Evolutionary conservation across 176 grass and related monocot genomes (phyloP), one percentile per base, ranked within the genome.

Genomic region (Saccharum officinarum): DNA sequence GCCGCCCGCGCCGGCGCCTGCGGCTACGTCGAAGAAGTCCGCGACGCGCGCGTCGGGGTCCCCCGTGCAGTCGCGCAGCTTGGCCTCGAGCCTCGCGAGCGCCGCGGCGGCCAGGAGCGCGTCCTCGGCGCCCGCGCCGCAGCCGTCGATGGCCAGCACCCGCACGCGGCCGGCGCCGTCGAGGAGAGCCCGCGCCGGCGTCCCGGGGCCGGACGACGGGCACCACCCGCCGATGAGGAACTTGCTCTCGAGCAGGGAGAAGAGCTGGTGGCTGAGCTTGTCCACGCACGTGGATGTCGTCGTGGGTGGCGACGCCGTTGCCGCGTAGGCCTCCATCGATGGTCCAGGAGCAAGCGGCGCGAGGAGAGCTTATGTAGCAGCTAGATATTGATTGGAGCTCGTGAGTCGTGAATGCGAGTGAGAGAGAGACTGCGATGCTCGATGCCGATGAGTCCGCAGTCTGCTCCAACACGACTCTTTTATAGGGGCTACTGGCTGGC

Each of bases 11-110:
- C 94, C 89, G 34, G 94, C 70, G 22, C 94, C 94, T 0, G 91
- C 94, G 0, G 91, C 87, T 1, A 91, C 30, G 72, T 97, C 91
- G 55, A 97, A 97, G 91, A 94, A 97, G 68, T 97, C 89, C 2
- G 89, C 85, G 3, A 97, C 77, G n/a, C 82, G 80, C 0, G 89
- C 85, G 26, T 82, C 81, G 0, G 82, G 47, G 38, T 90, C 79
- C 4, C 84, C 86, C 1, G 78, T 31, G 2, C 40, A 12, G 62
- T 39, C 10, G 8, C 87, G 89, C 30, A 97, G 90, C 9, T 33
- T 28, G 9, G 89, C 64, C 79, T 97, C 94, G 34, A 97, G 91
- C 30, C 85, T 77, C 0, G 85, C 89, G 16, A 97, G 78, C 1
- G 89, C 78, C 0, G 84, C 82, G 14, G 89, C 91, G 10, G 94